Percentiles rank a stretch among this genome's conserved stretches.
Conservation (phyloP, 75 land plant species). For the Cryptomeria japonica region DNA sequence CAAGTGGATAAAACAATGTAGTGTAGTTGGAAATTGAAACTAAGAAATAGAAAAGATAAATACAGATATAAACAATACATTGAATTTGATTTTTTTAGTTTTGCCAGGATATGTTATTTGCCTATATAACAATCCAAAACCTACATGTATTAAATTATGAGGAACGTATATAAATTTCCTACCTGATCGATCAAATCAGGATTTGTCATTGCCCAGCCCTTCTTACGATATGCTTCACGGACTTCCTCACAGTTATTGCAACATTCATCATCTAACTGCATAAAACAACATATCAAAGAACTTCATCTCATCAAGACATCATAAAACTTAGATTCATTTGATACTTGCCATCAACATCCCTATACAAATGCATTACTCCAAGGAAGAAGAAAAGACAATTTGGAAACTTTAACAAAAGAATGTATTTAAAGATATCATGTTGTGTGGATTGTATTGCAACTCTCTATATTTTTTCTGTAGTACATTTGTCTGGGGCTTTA, state of each 20-base stretch:
- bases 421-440: too few species aligned
- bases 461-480: too few species aligned
- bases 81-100: not conserved
- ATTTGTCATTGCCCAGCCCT: slow-evolving; percentile 93
- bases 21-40: not conserved
- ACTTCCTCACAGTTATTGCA: slow-evolving; percentile 97
- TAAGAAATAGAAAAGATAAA: not conserved
- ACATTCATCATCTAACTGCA: slow-evolving; percentile 93
- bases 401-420: not conserved
- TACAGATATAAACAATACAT: not conserved
- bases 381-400: not conserved
- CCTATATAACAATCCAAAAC: not conserved
- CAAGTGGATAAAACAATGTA: not conserved
- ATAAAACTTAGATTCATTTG: not conserved
- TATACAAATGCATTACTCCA: too few species aligned
- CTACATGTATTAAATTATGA: slow-evolving; percentile 7
- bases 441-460: too few species aligned
- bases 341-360: not conserved
- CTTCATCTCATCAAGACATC: not conserved
- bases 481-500: not conserved
- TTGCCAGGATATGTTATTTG: not conserved
- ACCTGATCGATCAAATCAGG: slow-evolving; percentile 96
- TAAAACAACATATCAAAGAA: not conserved
- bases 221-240: slow-evolving; percentile 89
- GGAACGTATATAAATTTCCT: not conserved